Conservation (phyloP, 1,284 basidiomycete species). For the Cutaneotrichosporon sp. region DNA sequence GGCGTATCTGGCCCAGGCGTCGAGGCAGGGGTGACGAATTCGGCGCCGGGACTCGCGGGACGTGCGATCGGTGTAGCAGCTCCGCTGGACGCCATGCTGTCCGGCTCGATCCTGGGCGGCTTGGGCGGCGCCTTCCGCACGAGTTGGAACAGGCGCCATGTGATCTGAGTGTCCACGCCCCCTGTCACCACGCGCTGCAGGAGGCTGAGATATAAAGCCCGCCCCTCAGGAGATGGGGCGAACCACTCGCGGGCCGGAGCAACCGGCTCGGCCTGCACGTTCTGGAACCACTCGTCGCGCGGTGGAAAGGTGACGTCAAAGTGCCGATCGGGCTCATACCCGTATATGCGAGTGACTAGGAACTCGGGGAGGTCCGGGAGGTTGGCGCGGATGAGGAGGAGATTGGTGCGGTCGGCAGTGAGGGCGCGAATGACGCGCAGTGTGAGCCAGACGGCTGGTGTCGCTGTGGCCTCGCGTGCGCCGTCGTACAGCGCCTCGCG, state of each 20-base stretch:
- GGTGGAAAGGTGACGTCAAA: slow-evolving; percentile 43
- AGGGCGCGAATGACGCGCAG: slow-evolving; percentile 34
- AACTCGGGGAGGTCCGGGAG: slow-evolving; percentile 40
- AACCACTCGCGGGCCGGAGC: slow-evolving; percentile 27
- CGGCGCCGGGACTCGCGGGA: background rate
- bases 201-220: slow-evolving; percentile 38
- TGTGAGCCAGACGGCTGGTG: slow-evolving; percentile 27
- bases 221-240: slow-evolving; percentile 24
- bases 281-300: slow-evolving; percentile 37
- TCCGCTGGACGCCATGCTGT: background rate
- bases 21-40: background rate
- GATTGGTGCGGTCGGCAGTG: slow-evolving; percentile 25
- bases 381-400: slow-evolving; percentile 32
- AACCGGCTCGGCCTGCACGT: slow-evolving; percentile 22
- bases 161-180: slow-evolving; percentile 36
- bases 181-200: slow-evolving; percentile 40
- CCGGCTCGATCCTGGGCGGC: slow-evolving; percentile 10
- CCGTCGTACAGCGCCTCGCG: slow-evolving; percentile 7
- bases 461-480: slow-evolving; percentile 5
- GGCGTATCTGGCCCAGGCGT: slow-evolving; percentile 2
- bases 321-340: slow-evolving; percentile 29
- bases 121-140: slow-evolving; percentile 33
- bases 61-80: slow-evolving; percentile 6
- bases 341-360: slow-evolving; percentile 40
- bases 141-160: slow-evolving; percentile 46